A percentile compares a stretch with the other conserved stretches of the same genome.
Evolutionary conservation across 148 eudicot species (phyloP).

Genomic region (Vaccinium vitisidaea): DNA sequence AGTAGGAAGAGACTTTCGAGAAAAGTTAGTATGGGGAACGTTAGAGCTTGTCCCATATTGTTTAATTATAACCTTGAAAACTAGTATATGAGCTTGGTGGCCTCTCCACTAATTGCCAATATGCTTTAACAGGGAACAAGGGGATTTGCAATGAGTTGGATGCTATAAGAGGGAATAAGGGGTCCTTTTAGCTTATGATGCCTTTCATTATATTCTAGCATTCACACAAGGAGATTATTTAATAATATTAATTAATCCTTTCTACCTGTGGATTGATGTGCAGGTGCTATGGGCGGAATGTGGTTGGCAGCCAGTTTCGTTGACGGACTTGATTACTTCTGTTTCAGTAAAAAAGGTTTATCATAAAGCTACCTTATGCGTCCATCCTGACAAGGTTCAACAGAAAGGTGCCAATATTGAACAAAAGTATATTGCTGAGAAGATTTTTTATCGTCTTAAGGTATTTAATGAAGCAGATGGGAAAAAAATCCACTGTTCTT

Average conservation of each 20-base stretch:
- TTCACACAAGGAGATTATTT: not conserved
- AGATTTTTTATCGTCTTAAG: constrained; percentile 87
- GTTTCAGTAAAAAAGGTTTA: constrained; percentile 76
- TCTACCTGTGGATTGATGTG: constrained; percentile 15
- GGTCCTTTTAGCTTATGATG: not conserved
- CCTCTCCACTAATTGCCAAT: too few species aligned
- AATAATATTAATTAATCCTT: not conserved
- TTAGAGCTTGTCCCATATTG: too few species aligned
- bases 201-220: not conserved
- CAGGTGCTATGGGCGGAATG: constrained; percentile 88
- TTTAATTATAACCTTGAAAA: too few species aligned
- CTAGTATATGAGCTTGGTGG: too few species aligned
- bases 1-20: not conserved
- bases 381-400: constrained; percentile 97
- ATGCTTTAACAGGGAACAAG: too few species aligned
- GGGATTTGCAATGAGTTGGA: too few species aligned
- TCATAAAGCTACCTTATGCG: constrained; percentile 72
- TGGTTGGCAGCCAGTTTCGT: constrained; percentile 78
- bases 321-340: constrained; percentile 80
- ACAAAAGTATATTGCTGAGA: constrained; percentile 83
- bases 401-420: constrained; percentile 76
- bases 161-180: not conserved
- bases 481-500: not conserved
- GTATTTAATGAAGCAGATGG: constrained; percentile 31
- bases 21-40: not conserved